These are phyloP conservation scores for Pseudopyricularia cyperi DNA, from an alignment of 2,329 filamentous ascomycete species.

Conservation along the genomic window DNA sequence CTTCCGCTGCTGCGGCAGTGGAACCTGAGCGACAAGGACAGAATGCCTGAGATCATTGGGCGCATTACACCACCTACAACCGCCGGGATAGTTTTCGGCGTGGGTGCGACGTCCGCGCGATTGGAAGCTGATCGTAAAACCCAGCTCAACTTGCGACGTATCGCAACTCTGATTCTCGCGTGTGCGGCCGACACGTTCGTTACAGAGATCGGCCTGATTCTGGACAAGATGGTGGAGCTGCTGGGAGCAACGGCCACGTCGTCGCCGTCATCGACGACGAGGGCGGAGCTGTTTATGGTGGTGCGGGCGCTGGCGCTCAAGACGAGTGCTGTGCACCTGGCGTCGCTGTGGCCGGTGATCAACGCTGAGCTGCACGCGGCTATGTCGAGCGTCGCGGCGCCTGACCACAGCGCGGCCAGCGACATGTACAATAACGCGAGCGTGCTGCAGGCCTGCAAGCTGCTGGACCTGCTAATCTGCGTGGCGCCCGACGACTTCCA, in stretches of 20 bases:
- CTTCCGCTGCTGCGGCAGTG: constrained; percentile 74
- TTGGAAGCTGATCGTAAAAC: constrained; percentile 92
- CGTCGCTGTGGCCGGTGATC: constrained; percentile 79
- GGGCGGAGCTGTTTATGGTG: constrained; percentile 82
- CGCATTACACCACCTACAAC: constrained; percentile 76
- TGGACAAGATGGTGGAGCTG: constrained; percentile 79
- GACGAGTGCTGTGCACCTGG: constrained; percentile 66
- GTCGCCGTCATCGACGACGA: constrained; percentile 79
- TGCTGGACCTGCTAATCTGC: constrained; percentile 79
- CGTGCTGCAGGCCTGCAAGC: constrained; percentile 82
- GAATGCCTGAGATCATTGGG: constrained; percentile 65
- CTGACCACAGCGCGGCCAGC: constrained; percentile 46
- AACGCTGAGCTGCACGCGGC: constrained; percentile 75
- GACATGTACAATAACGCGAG: constrained; percentile 68
- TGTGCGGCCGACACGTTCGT: constrained; percentile 69
- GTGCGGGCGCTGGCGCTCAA: constrained; percentile 71
- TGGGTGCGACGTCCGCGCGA: constrained; percentile 83
- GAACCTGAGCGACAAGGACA: constrained; percentile 75
- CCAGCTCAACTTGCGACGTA: constrained; percentile 75
- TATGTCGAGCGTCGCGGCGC: constrained; percentile 59
- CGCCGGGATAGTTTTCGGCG: constrained; percentile 96
- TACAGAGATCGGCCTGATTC: constrained; percentile 55
- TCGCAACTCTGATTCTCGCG: constrained; percentile 68
- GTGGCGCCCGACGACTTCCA: constrained; percentile 92
- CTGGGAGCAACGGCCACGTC: constrained; percentile 73